Conservation (phyloP, 228 moss, liverwort and hornwort species). For the Sphagnum magellanicum region DNA sequence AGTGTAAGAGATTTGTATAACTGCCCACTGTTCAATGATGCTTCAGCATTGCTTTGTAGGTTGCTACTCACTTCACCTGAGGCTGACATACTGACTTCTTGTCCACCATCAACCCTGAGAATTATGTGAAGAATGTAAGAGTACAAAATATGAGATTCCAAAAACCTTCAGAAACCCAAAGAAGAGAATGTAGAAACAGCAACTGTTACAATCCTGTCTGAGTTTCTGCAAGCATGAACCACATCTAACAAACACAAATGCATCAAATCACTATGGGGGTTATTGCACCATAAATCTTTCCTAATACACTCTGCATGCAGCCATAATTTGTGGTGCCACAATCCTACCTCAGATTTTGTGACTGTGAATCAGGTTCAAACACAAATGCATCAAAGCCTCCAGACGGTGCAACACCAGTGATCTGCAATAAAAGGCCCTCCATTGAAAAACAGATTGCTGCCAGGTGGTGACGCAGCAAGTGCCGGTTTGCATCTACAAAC, state of each 20-base stretch:
- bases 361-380: slow-evolving; percentile 30
- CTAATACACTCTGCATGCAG: no score
- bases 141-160: no score
- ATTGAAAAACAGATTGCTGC: slow-evolving; percentile 54
- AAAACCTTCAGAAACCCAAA: no score
- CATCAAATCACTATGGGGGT: no score
- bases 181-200: no score
- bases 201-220: no score
- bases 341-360: slow-evolving; percentile 31
- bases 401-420: slow-evolving; percentile 40
- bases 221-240: no score
- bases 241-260: no score
- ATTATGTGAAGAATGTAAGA: no score
- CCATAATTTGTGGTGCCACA: no score
- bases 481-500: slow-evolving; percentile 38
- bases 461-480: slow-evolving; percentile 44
- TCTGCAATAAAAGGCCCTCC: slow-evolving; percentile 45
- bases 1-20: no score
- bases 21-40: neutral
- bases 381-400: slow-evolving; percentile 61
- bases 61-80: neutral
- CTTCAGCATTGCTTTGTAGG: neutral
- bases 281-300: no score
- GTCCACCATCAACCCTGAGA: neutral
- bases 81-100: neutral